phyloP scores from a whole-genome alignment of 441 rosid genomes.

The Gossypium lobatum region DNA sequence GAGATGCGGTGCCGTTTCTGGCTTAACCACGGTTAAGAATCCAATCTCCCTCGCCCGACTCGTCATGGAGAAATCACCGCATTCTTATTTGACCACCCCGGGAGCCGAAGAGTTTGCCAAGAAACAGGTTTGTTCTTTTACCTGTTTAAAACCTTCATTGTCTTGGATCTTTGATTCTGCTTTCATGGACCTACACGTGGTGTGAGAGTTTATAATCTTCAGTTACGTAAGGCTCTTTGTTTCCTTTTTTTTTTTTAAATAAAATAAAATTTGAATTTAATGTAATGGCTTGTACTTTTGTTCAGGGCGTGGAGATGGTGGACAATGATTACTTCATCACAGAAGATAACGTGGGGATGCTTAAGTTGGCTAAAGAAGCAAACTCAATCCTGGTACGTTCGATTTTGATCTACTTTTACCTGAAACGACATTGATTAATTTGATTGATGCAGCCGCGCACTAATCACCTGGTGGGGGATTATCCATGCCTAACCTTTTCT shows the following conservation, averaged over 20 bases:
- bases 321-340: constrained; percentile 77
- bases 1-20: constrained; percentile 90
- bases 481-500: background rate
- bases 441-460: background rate
- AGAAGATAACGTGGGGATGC: constrained; percentile 76
- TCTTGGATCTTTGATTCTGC: background rate
- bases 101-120: constrained; percentile 91
- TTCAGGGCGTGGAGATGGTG: constrained; percentile 69
- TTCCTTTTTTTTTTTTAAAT: background rate
- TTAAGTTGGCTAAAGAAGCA: constrained; percentile 76
- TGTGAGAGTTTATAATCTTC: background rate
- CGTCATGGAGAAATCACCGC: constrained; percentile 94
- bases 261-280: background rate
- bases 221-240: no score
- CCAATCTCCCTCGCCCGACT: constrained; percentile 87
- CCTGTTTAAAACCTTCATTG: background rate
- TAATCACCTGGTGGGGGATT: background rate
- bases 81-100: constrained; percentile 76
- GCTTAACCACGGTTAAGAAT: constrained; percentile 75
- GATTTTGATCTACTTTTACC: background rate
- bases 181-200: background rate
- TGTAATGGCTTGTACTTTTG: background rate
- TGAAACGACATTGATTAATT: background rate
- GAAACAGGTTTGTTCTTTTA: constrained; percentile 56
- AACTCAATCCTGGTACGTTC: constrained; percentile 68